A percentile compares a stretch with the other conserved stretches of the same genome.
Conservation (phyloP, 2,329 filamentous ascomycete species). For the Sporothrix euskadiensis region DNA sequence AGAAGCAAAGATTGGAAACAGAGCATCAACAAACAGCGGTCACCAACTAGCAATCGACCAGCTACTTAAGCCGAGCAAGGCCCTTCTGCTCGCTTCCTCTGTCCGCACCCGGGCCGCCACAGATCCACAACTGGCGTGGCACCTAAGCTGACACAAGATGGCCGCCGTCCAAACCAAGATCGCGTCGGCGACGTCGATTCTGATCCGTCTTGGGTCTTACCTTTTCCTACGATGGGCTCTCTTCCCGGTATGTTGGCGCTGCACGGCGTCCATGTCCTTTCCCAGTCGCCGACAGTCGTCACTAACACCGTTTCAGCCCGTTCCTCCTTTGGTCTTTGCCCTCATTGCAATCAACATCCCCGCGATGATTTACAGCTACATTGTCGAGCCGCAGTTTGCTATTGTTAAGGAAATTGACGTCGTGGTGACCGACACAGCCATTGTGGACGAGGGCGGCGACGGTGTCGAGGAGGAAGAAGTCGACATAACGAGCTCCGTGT, state of each 20-base stretch:
- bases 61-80: neutral
- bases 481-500: slow-evolving; percentile 63
- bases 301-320: slow-evolving; percentile 20
- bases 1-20: neutral
- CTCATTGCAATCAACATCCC: slow-evolving; percentile 67
- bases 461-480: slow-evolving; percentile 53
- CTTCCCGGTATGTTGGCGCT: slow-evolving; percentile 39
- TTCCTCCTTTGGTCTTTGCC: slow-evolving; percentile 52
- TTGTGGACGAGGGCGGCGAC: slow-evolving; percentile 42
- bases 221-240: slow-evolving; percentile 61
- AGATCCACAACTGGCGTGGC: neutral
- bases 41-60: neutral
- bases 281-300: neutral
- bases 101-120: neutral
- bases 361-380: slow-evolving; percentile 61
- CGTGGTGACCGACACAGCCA: slow-evolving; percentile 50
- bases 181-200: slow-evolving; percentile 50
- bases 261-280: neutral
- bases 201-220: slow-evolving; percentile 52
- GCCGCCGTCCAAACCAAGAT: slow-evolving; percentile 38
- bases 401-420: slow-evolving; percentile 63
- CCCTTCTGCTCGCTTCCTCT: neutral
- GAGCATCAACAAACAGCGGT: neutral
- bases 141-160: slow-evolving; percentile 34
- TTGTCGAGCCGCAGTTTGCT: slow-evolving; percentile 57